A percentile compares a stretch with the other conserved stretches of the same genome.
Evolutionary conservation across 225 moss, liverwort and hornwort species (phyloP).

Genomic region (Takakia lepidozioides): DNA sequence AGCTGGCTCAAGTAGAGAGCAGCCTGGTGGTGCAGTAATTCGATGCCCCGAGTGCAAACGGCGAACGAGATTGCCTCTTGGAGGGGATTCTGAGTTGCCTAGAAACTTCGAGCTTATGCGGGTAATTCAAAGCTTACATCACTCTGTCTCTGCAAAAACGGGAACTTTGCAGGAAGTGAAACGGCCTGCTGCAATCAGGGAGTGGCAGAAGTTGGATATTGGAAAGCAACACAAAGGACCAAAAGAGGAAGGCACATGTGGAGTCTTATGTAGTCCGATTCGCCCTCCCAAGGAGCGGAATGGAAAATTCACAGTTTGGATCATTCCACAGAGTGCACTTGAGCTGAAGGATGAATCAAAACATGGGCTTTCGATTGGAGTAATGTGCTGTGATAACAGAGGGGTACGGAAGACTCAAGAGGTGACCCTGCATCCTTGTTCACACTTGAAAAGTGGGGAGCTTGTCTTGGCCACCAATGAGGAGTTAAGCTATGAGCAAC

Average conservation of each 20-base stretch:
- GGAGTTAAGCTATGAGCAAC: constrained; percentile 22
- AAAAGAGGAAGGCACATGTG: not conserved
- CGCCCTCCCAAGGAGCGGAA: constrained; percentile 6
- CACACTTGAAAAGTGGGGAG: not conserved
- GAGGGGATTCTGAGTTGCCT: constrained; percentile 56
- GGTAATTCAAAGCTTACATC: constrained; percentile 22
- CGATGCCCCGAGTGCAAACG: constrained; percentile 85
- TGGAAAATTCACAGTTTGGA: constrained; percentile 25
- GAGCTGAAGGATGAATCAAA: constrained; percentile 3
- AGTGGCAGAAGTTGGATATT: no score
- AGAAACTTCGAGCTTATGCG: constrained; percentile 89
- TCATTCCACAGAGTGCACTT: constrained; percentile 17
- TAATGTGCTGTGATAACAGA: constrained; percentile 3
- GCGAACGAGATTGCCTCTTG: constrained; percentile 52
- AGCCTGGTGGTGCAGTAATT: constrained; percentile 34
- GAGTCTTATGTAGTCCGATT: no score
- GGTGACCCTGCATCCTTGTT: constrained; percentile 10
- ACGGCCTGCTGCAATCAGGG: not conserved
- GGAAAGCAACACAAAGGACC: not conserved
- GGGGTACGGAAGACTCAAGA: not conserved
- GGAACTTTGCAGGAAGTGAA: not conserved
- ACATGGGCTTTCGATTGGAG: constrained; percentile 8
- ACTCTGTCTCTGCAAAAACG: constrained; percentile 2
- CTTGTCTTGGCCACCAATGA: no score
- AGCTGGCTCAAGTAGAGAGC: not conserved